A percentile compares a stretch with the other conserved stretches of the same genome.
These are phyloP conservation scores for Lasiosphaeriaceae sp. DNA, from an alignment of 495 filamentous ascomycete species.

Conservation along the genomic window DNA sequence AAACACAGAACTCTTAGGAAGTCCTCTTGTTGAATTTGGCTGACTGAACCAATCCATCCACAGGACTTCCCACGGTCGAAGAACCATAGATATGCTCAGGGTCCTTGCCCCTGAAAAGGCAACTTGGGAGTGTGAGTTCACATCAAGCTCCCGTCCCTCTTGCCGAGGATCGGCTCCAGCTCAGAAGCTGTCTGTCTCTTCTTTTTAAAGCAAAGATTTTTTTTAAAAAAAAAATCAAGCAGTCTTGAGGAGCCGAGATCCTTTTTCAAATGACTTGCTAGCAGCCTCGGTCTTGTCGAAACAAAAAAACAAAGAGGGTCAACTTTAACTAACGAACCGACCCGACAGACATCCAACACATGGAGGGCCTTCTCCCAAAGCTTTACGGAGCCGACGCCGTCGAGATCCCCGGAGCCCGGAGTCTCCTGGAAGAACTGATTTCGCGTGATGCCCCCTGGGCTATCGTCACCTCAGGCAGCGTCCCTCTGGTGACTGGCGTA, in stretches of 20 bases:
- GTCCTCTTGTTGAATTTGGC: neutral
- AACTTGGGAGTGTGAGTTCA: slow-evolving; percentile 82
- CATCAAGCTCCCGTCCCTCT: neutral
- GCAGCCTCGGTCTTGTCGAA: too few species aligned
- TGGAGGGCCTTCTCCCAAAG: slow-evolving; percentile 75
- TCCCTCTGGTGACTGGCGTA: slow-evolving; percentile 68
- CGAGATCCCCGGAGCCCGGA: slow-evolving; percentile 68
- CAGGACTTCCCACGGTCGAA: slow-evolving; percentile 77
- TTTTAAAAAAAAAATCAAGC: too few species aligned
- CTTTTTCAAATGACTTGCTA: too few species aligned
- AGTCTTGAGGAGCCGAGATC: too few species aligned
- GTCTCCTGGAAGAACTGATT: slow-evolving; percentile 42
- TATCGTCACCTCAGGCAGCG: slow-evolving; percentile 87
- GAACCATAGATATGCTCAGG: slow-evolving; percentile 75
- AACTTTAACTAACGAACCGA: too few species aligned
- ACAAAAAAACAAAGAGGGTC: too few species aligned
- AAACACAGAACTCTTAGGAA: neutral
- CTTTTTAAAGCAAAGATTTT: neutral
- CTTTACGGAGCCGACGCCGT: slow-evolving; percentile 71
- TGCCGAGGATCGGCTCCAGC: neutral
- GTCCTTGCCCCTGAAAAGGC: slow-evolving; percentile 75
- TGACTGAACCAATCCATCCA: neutral
- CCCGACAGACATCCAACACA: slow-evolving; percentile 66
- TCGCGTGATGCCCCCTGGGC: slow-evolving; percentile 65
- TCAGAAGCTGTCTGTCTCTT: neutral